Conservation (phyloP, 768 basidiomycete genomes). For the Coprinopsis sp. region DNA sequence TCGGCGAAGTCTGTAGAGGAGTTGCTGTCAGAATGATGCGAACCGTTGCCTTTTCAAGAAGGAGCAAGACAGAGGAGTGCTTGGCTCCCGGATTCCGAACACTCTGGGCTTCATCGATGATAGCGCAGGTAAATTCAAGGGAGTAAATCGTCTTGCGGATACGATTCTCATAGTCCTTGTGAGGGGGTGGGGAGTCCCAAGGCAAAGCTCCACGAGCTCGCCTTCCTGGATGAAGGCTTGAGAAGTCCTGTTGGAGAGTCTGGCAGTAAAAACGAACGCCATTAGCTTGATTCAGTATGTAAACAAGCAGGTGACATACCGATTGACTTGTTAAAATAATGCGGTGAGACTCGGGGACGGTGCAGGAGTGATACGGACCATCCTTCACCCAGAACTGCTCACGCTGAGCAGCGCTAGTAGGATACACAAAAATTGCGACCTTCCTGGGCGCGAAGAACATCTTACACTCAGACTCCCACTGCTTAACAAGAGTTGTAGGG, state of each 20-base stretch:
- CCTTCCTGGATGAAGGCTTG: not conserved
- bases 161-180: not conserved
- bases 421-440: too few relatives aligned
- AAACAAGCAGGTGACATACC: too few relatives aligned
- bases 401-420: too few relatives aligned
- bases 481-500: too few relatives aligned
- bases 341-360: too few relatives aligned
- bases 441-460: too few relatives aligned
- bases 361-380: too few relatives aligned
- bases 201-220: not conserved
- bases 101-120: conserved; percentile 21
- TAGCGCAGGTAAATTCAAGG: conserved; percentile 13
- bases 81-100: conserved; percentile 15
- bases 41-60: conserved; percentile 10
- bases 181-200: not conserved
- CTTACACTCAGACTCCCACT: too few relatives aligned
- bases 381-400: too few relatives aligned
- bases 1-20: conserved; percentile 20
- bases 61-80: conserved; percentile 11
- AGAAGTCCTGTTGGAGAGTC: not conserved
- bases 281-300: too few relatives aligned
- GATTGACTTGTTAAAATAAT: too few relatives aligned
- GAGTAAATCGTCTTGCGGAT: conserved; percentile 13
- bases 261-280: too few relatives aligned
- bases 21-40: conserved; percentile 20